Evolutionary conservation across 2,329 filamentous ascomycete genomes (phyloP).

Genomic region (Fonsecaea pugnacius): DNA sequence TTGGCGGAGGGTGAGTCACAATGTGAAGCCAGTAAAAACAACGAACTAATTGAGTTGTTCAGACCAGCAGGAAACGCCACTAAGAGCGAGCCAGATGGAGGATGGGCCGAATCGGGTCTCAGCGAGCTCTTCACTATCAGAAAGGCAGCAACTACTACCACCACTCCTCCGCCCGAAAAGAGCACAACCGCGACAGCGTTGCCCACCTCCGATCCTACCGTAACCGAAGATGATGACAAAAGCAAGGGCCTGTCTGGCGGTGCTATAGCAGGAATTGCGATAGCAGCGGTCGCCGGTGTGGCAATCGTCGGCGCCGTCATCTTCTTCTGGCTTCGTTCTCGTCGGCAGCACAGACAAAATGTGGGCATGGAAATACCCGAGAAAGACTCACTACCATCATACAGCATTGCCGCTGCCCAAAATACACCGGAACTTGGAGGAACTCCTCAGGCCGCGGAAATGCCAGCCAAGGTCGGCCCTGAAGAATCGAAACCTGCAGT

Average conservation of each 20-base stretch:
- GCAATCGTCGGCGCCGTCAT: conserved; percentile 14
- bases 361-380: conserved; percentile 8
- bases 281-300: conserved; percentile 30
- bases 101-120: conserved; percentile 32
- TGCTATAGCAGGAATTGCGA: conserved; percentile 29
- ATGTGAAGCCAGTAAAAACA: too few relatives aligned
- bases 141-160: conserved; percentile 4
- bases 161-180: conserved; percentile 7
- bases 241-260: conserved; percentile 13
- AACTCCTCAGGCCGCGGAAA: conserved; percentile 16
- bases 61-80: conserved; percentile 32
- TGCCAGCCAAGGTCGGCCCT: conserved; percentile 7
- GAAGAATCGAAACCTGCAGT: not conserved
- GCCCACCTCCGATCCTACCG: not conserved
- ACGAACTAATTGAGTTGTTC: conserved; percentile 1
- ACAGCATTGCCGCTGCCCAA: conserved; percentile 16
- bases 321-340: conserved; percentile 29
- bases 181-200: not conserved
- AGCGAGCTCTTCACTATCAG: conserved; percentile 29
- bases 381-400: conserved; percentile 19
- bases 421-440: conserved; percentile 14
- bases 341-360: conserved; percentile 13
- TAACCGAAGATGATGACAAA: not conserved
- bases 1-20: conserved; percentile 39
- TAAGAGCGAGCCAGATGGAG: conserved; percentile 29